Percentiles rank a stretch among this genome's conserved stretches.
phyloP scores from a whole-genome alignment of 2,329 filamentous ascomycete genomes.

The Fusarium drepaniforme region DNA sequence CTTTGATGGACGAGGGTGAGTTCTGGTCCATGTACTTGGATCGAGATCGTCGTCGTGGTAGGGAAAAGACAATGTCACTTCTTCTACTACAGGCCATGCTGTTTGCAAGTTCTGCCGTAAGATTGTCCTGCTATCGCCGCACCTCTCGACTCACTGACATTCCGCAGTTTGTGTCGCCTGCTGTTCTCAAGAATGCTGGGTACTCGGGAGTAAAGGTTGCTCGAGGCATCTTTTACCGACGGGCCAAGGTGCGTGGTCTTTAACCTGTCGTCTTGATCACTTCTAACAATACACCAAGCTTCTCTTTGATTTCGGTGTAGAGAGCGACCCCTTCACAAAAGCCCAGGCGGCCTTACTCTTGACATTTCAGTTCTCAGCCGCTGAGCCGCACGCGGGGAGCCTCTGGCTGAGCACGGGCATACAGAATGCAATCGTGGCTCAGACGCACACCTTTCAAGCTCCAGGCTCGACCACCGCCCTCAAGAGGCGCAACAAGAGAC shows the following conservation, averaged over 20 bases:
- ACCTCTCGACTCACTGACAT: not conserved
- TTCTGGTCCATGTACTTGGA: slow-evolving; percentile 34
- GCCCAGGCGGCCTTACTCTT: slow-evolving; percentile 27
- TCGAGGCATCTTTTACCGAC: slow-evolving; percentile 31
- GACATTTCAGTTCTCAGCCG: slow-evolving; percentile 31
- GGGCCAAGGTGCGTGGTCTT: slow-evolving; percentile 13
- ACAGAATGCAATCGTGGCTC: slow-evolving; percentile 29
- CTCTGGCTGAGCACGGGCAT: slow-evolving; percentile 31
- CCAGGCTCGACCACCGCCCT: not conserved
- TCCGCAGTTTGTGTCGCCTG: slow-evolving; percentile 24
- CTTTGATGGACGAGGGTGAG: slow-evolving; percentile 17
- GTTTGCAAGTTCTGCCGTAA: slow-evolving; percentile 32
- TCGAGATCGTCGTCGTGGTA: not conserved
- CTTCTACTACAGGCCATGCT: slow-evolving; percentile 26
- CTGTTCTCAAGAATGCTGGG: slow-evolving; percentile 31
- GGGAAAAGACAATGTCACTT: slow-evolving; percentile 8
- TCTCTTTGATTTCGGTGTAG: slow-evolving; percentile 26
- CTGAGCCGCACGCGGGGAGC: slow-evolving; percentile 31
- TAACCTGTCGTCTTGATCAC: not conserved
- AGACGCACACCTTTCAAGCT: slow-evolving; percentile 28
- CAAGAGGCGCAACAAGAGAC: slow-evolving; percentile 11
- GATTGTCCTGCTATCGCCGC: rapidly evolving
- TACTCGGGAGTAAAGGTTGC: slow-evolving; percentile 31
- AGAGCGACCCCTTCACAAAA: slow-evolving; percentile 26
- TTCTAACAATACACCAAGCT: not conserved